A percentile compares a stretch with the other conserved stretches of the same genome.
Conservation (phyloP, 352 stramenopile genomes). For the Phytophthora tubulina region DNA sequence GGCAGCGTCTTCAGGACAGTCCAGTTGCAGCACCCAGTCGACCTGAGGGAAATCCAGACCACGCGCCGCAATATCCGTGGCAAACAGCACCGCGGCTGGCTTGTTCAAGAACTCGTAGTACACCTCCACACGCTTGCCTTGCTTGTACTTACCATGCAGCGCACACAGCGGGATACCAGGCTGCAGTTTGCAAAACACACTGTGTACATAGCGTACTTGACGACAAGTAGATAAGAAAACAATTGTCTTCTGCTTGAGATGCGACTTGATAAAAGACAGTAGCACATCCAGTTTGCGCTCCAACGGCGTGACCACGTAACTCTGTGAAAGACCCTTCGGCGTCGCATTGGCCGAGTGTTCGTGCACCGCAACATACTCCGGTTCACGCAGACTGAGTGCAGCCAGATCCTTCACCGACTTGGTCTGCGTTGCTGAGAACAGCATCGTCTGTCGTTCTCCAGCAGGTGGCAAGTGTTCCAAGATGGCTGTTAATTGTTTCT, state of each 20-base stretch:
- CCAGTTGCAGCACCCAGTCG: slow-evolving; percentile 98
- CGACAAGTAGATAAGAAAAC: slow-evolving; percentile 98
- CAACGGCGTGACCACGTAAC: slow-evolving; percentile 95
- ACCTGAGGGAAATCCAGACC: slow-evolving; percentile 99
- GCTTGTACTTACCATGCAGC: slow-evolving; percentile 99
- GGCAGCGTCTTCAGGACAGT: slow-evolving; percentile 97
- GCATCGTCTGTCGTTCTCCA: slow-evolving; percentile 93
- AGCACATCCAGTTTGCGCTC: slow-evolving; percentile 98
- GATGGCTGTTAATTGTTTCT: slow-evolving; percentile 98
- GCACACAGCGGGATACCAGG: slow-evolving; percentile 97
- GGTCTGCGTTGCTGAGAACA: slow-evolving; percentile 98
- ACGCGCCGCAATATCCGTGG: slow-evolving; percentile 98
- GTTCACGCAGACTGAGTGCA: slow-evolving; percentile 93
- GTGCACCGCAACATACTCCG: slow-evolving; percentile 98
- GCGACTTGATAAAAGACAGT: slow-evolving; percentile 98
- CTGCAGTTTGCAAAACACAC: slow-evolving; percentile 97
- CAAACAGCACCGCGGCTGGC: slow-evolving; percentile 95
- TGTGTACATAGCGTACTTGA: slow-evolving; percentile 96
- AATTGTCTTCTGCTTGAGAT: slow-evolving; percentile 99
- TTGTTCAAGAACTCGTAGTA: slow-evolving; percentile 99
- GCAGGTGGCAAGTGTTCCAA: slow-evolving; percentile 94
- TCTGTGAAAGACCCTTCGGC: slow-evolving; percentile 94
- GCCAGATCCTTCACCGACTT: slow-evolving; percentile 98
- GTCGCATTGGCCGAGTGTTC: slow-evolving; percentile 93
- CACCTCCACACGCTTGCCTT: slow-evolving; percentile 97